Percentiles rank a stretch among this genome's conserved stretches.
phyloP scores from a whole-genome alignment of 2,329 filamentous ascomycete species.

The Colletotrichum salicis region DNA sequence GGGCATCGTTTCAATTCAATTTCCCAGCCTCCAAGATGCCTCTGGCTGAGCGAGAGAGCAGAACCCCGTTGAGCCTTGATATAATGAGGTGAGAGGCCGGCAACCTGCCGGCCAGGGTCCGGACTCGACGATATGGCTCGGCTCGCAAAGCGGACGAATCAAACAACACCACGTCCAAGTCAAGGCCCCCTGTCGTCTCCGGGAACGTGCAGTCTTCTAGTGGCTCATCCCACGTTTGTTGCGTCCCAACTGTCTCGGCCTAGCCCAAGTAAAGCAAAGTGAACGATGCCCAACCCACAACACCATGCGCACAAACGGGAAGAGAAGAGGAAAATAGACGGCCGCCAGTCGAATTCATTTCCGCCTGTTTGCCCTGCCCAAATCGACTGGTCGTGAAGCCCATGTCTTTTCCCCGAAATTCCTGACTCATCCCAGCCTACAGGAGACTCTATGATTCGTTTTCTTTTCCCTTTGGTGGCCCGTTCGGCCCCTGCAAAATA shows the following conservation, averaged over 20 bases:
- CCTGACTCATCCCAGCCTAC: constrained; percentile 28
- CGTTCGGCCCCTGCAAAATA: constrained; percentile 25
- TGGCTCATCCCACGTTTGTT: constrained; percentile 21
- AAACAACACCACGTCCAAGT: constrained; percentile 29
- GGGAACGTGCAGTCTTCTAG: constrained; percentile 24
- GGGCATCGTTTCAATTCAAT: neutral
- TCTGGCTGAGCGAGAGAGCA: neutral
- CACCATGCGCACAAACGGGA: constrained; percentile 27
- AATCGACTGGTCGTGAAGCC: constrained; percentile 16
- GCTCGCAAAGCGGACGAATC: constrained; percentile 29
- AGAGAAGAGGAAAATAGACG: constrained; percentile 7
- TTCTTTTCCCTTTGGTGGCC: constrained; percentile 19
- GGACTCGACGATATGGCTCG: constrained; percentile 25
- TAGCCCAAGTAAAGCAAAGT: constrained; percentile 25
- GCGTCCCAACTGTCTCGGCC: constrained; percentile 29
- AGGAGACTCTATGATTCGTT: constrained; percentile 11
- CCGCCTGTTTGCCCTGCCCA: constrained; percentile 19
- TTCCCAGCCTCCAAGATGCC: neutral
- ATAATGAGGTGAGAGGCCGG: neutral
- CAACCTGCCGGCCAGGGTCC: constrained; percentile 9
- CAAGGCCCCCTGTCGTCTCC: constrained; percentile 16
- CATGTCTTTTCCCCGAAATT: constrained; percentile 2
- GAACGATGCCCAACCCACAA: constrained; percentile 32
- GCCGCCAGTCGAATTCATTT: constrained; percentile 13
- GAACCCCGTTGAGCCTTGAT: neutral